Conservation (phyloP, 2,329 filamentous ascomycete species). For the Eutypella sp. region DNA sequence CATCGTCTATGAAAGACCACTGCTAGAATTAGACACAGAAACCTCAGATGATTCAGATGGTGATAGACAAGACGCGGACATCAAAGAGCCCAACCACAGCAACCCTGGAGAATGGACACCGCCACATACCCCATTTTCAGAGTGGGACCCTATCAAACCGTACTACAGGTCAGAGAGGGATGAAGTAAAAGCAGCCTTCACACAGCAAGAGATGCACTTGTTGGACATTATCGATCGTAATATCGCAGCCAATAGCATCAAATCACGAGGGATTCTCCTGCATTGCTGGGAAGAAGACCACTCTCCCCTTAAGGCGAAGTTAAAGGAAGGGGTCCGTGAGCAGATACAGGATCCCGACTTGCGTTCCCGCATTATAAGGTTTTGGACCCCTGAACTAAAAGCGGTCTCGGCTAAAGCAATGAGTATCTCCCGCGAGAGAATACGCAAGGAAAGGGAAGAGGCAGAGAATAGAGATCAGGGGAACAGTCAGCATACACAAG, state of each 20-base stretch:
- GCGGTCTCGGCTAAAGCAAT: background rate
- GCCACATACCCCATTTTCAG: background rate
- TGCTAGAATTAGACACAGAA: background rate
- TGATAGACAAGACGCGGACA: background rate
- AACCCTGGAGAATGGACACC: background rate
- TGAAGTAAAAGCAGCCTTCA: background rate
- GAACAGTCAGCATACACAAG: too few species aligned
- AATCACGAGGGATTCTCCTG: background rate
- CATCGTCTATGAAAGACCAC: conserved; percentile 1
- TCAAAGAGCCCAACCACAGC: background rate
- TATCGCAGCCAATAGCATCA: background rate
- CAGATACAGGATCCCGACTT: background rate
- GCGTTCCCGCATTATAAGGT: background rate
- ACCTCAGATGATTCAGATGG: background rate
- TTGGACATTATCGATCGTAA: background rate
- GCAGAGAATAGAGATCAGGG: too few species aligned
- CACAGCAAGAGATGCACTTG: background rate
- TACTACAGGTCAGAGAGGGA: background rate
- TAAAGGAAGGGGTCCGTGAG: background rate
- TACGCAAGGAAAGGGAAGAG: too few species aligned
- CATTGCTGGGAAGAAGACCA: background rate
- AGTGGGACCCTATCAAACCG: background rate
- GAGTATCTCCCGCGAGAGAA: background rate
- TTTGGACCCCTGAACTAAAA: background rate
- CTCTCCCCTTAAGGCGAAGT: background rate